Base-by-base conservation (phyloP, 73 alveolate species). In the Paramecium octaurelia region DNA sequence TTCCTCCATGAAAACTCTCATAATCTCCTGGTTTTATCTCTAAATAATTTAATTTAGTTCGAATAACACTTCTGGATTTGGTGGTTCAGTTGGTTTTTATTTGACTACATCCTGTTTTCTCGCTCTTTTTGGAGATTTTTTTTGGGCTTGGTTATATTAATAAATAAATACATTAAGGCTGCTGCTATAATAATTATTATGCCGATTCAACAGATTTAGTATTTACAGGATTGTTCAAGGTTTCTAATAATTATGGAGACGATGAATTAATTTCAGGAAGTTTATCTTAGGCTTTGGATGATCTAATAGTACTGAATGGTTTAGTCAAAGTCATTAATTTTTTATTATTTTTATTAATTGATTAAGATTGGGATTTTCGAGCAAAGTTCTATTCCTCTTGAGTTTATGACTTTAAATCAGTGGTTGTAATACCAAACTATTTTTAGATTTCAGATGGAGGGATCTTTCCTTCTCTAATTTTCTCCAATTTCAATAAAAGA, bases 1-100 rank as follows among this genome's bases (percentile, higher is more conserved):
- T 48, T 80, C 91, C 29, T 80, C 91, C 91, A 80, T 80, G 6
- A 80, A 80, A 9, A 80, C 73, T 80, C 91, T 40, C 91, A 80
- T 80, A 12, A 80, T 80, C 18, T 80, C 91, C 35, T 48, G 21
- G 57, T 80, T 80, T 31, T 80, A 24, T 46, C 57, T 42, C 18
- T 43, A 46, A 42, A 80, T 24, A 3, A 80, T 43, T 44, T 80
- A 42, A 80, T 80, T 80, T 8, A 80, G 43, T 14, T 80, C 48
- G 14, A 31, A 24, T 46, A 80, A n/a, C 2, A 80, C 54, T 46
- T 80, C 91, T 80, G 76, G 77, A 24, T n/a, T 80, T 9, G 75
- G 75, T 21, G 91, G 76, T 2, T 80, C 91, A 44, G 27, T 3
- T 43, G 75, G 70, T 18, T 80, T 80, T 23, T 3, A 44, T 64